Conservation (phyloP, 179 eudicot species). For the Sideroxylon spinosum region DNA sequence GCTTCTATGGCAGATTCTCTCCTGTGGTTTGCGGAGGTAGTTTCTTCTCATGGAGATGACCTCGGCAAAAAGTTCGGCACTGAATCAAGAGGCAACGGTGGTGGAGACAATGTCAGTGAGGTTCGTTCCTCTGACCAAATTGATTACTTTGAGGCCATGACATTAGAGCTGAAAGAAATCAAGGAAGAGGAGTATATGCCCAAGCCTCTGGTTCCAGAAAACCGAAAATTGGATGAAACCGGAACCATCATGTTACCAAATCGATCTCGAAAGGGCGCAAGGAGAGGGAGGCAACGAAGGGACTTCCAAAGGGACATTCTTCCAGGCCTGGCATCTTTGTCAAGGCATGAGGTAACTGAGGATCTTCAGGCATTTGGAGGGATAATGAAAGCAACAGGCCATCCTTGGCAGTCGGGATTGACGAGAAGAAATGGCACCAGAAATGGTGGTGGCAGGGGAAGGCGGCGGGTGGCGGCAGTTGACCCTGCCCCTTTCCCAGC, state of each 20-base stretch:
- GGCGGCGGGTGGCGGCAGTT: constrained; percentile 36
- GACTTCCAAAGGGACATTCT: constrained; percentile 91
- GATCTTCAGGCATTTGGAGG: constrained; percentile 89
- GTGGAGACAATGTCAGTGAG: background rate
- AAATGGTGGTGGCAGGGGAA: constrained; percentile 58
- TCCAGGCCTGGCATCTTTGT: constrained; percentile 72
- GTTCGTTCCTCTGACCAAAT: constrained; percentile 24
- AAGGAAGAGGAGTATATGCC: constrained; percentile 70
- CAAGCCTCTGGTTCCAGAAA: constrained; percentile 47
- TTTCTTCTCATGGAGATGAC: constrained; percentile 35
- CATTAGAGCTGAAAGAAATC: constrained; percentile 53
- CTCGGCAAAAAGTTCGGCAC: constrained; percentile 9
- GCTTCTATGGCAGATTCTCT: constrained; percentile 44
- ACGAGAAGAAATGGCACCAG: constrained; percentile 56
- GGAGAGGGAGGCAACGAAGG: constrained; percentile 76
- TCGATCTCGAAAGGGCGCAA: constrained; percentile 53
- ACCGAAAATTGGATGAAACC: constrained; percentile 32
- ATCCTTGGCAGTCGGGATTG: constrained; percentile 59
- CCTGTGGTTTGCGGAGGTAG: constrained; percentile 55
- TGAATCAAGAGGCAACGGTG: constrained; percentile 19
- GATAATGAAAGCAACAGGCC: constrained; percentile 78
- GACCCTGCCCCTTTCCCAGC: constrained; percentile 16
- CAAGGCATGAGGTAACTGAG: constrained; percentile 87
- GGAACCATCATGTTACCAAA: constrained; percentile 28
- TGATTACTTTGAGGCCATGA: constrained; percentile 71